A percentile compares a stretch with the other conserved stretches of the same genome.
Conservation (phyloP, 768 basidiomycete species). For the Ephemerocybe angulata region DNA sequence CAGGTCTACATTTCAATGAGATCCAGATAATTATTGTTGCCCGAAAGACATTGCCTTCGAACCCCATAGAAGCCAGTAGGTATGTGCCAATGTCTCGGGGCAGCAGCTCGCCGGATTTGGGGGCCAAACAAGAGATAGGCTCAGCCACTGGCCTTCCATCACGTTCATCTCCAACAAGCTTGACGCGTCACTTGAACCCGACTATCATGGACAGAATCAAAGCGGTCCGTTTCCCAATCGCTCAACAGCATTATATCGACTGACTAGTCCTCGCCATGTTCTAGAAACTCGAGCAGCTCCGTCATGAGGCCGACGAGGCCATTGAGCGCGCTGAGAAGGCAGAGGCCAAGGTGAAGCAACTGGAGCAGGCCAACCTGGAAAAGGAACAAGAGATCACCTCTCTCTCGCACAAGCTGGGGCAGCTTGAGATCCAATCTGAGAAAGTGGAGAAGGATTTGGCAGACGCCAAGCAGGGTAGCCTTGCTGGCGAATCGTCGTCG, state of each 20-base stretch:
- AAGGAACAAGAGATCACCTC: conserved; percentile 87
- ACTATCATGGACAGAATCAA: conserved; percentile 44
- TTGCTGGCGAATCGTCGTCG: conserved; percentile 70
- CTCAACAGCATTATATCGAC: conserved; percentile 7
- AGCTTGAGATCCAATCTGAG: conserved; percentile 66
- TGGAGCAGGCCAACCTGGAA: conserved; percentile 67
- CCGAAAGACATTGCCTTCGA: too few species aligned
- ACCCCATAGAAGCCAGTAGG: too few species aligned
- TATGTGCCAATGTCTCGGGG: too few species aligned
- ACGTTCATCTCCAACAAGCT: conserved; percentile 11
- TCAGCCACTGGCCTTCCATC: conserved; percentile 8
- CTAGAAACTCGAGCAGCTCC: conserved; percentile 75
- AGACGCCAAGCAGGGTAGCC: conserved; percentile 59
- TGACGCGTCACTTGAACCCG: conserved; percentile 9
- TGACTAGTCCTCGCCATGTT: conserved; percentile 1
- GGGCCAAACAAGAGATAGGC: conserved; percentile 1
- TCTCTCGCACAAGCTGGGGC: conserved; percentile 63
- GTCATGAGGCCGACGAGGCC: conserved; percentile 80
- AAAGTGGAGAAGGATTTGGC: conserved; percentile 63
- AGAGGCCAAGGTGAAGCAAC: conserved; percentile 77
- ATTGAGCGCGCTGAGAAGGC: conserved; percentile 81
- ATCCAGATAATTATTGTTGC: too few species aligned
- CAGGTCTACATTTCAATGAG: too few species aligned
- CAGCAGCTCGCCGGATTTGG: not conserved
- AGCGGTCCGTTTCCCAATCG: conserved; percentile 31